Conservation (phyloP, 805 yeast genomes). For the Tetrapisispora fleetii region DNA sequence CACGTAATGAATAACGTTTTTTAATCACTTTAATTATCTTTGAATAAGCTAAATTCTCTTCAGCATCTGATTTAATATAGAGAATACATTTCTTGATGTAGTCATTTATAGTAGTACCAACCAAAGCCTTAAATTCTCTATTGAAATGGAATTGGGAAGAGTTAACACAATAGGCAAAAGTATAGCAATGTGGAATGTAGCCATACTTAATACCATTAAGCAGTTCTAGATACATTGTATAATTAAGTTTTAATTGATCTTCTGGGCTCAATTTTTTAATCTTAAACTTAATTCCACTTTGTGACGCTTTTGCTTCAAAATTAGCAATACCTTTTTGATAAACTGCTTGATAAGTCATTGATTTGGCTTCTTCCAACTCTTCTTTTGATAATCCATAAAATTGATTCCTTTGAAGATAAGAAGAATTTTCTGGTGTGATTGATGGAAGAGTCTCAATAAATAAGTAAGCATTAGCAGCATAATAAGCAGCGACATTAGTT, state of each 20-base stretch:
- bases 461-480: background rate
- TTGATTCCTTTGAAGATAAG: background rate
- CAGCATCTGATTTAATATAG: background rate
- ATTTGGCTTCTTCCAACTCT: background rate
- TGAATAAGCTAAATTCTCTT: background rate
- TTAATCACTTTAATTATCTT: background rate
- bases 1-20: background rate
- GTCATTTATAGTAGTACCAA: background rate
- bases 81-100: background rate
- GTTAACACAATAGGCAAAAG: background rate
- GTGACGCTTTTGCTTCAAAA: background rate
- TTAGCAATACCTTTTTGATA: background rate
- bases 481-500: conserved; percentile 1
- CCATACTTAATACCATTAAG: conserved; percentile 1
- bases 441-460: conserved; percentile 1
- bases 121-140: background rate
- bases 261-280: background rate
- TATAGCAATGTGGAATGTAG: background rate
- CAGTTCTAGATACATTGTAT: background rate
- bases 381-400: background rate
- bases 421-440: background rate
- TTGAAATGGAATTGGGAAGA: conserved; percentile 1
- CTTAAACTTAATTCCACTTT: background rate
- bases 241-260: background rate
- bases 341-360: background rate